phyloP scores from a whole-genome alignment of 2,329 filamentous ascomycete genomes.

The Colletotrichum spaethianum region DNA sequence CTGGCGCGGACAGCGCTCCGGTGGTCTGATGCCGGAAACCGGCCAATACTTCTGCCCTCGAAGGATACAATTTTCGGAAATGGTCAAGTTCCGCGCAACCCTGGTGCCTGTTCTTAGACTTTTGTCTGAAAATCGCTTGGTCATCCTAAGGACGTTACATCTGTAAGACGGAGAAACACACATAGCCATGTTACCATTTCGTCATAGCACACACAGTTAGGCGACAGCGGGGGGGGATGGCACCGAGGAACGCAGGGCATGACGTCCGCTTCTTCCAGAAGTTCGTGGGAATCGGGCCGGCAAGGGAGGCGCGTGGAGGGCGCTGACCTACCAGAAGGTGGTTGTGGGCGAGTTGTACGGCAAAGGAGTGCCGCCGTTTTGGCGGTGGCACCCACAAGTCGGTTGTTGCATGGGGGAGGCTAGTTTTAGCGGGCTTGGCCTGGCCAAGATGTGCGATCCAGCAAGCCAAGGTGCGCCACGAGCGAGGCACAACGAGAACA shows the following conservation, averaged over 20 bases:
- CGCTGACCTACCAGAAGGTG: constrained; percentile 29
- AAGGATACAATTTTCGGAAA: neutral
- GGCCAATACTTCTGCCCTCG: constrained; percentile 19
- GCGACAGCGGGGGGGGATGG: constrained; percentile 16
- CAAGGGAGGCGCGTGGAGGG: constrained; percentile 33
- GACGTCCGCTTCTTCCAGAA: constrained; percentile 39
- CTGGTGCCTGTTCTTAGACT: neutral
- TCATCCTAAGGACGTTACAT: neutral
- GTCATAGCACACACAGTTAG: constrained; percentile 23
- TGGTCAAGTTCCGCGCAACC: neutral
- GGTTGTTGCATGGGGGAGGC: constrained; percentile 17
- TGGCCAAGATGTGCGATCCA: constrained; percentile 24
- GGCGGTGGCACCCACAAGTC: constrained; percentile 26
- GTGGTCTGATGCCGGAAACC: constrained; percentile 14
- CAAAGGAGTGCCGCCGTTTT: constrained; percentile 31
- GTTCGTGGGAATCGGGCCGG: constrained; percentile 39
- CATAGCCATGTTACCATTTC: constrained; percentile 19
- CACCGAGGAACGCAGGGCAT: constrained; percentile 34
- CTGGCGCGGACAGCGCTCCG: constrained; percentile 10
- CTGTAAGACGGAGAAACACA: neutral
- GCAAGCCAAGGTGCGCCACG: constrained; percentile 36
- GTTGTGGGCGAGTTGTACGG: neutral
- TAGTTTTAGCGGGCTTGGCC: constrained; percentile 10
- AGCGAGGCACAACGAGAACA: constrained; percentile 36
- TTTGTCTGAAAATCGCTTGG: constrained; percentile 5